Conservation (phyloP, 2,329 filamentous ascomycete genomes). For the Colletotrichum eleusines region DNA sequence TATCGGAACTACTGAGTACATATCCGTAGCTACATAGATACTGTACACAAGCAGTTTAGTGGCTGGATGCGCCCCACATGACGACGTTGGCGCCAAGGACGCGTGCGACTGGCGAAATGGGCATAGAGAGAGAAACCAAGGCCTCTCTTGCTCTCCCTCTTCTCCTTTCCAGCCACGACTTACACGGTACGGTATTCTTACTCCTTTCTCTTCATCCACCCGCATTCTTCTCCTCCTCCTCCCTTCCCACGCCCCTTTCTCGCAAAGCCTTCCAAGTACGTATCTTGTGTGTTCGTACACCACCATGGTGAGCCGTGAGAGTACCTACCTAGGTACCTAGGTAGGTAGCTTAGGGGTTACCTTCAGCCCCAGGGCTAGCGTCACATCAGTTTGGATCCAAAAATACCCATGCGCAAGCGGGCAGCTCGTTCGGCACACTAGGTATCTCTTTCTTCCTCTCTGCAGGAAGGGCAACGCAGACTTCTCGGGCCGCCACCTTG, state of each 20-base stretch:
- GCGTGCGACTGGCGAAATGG: not conserved
- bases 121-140: not conserved
- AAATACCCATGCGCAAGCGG: not conserved
- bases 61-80: not conserved
- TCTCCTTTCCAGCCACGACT: not conserved
- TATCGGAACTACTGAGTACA: too few species aligned
- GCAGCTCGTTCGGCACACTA: not conserved
- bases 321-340: not conserved
- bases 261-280: not conserved
- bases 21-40: too few species aligned
- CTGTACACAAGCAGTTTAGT: too few species aligned
- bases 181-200: not conserved
- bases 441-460: too few species aligned
- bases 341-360: too few species aligned
- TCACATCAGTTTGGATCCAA: not conserved
- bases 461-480: too few species aligned
- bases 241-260: not conserved
- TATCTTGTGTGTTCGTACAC: not conserved
- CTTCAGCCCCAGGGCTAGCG: not conserved
- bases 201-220: not conserved
- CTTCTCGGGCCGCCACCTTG: not conserved
- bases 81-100: not conserved
- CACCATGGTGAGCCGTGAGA: not conserved
- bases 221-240: not conserved
- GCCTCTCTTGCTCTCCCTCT: not conserved